These are phyloP conservation scores for Tricholoma hemisulphureum DNA, from an alignment of 768 basidiomycete genomes.

Conservation along the genomic window DNA sequence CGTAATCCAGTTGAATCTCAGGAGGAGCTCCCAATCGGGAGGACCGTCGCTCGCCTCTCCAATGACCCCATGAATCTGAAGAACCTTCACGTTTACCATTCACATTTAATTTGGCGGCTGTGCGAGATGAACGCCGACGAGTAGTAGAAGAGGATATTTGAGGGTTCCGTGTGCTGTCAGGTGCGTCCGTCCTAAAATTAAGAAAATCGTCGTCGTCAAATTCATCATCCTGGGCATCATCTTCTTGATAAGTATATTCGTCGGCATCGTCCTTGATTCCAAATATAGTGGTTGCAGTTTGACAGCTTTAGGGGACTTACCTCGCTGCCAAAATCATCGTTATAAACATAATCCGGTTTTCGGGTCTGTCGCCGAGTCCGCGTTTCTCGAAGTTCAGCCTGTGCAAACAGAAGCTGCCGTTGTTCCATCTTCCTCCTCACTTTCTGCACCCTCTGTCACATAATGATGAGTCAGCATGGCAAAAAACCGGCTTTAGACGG, in stretches of 20 bases:
- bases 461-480: conserved; percentile 7
- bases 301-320: conserved; percentile 38
- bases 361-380: conserved; percentile 72
- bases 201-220: conserved; percentile 54
- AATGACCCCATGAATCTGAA: conserved; percentile 53
- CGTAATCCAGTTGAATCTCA: conserved; percentile 50
- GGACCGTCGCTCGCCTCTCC: conserved; percentile 78
- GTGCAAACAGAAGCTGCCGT: conserved; percentile 59
- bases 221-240: conserved; percentile 65
- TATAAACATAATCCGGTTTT: conserved; percentile 81
- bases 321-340: conserved; percentile 63
- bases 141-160: conserved; percentile 28
- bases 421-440: conserved; percentile 71
- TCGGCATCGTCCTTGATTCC: conserved; percentile 54
- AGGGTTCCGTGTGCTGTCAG: conserved; percentile 40
- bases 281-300: conserved; percentile 27
- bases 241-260: conserved; percentile 66
- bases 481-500: conserved; percentile 1
- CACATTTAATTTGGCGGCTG: conserved; percentile 41
- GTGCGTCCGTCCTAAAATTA: conserved; percentile 40
- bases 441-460: conserved; percentile 64
- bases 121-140: conserved; percentile 56
- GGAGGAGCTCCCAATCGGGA: conserved; percentile 56
- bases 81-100: conserved; percentile 55
- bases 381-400: conserved; percentile 77